These are phyloP conservation scores for Penicillium sp. DNA, from an alignment of 2,329 filamentous ascomycete genomes.

Conservation along the genomic window DNA sequence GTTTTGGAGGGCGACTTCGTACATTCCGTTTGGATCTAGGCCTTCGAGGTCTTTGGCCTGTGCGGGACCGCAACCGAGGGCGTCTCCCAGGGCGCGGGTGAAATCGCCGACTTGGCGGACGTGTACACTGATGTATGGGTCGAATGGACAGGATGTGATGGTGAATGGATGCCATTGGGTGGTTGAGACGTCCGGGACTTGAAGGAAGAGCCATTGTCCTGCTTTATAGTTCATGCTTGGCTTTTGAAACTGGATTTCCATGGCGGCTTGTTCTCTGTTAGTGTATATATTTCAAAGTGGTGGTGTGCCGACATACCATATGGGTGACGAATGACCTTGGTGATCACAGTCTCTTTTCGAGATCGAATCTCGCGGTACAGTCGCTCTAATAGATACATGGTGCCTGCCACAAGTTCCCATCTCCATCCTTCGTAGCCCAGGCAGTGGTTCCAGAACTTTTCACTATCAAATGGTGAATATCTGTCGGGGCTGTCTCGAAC, in stretches of 20 bases:
- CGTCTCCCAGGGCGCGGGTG: constrained; percentile 88
- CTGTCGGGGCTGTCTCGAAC: constrained; percentile 75
- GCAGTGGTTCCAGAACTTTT: constrained; percentile 85
- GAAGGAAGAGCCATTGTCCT: constrained; percentile 96
- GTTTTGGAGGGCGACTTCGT: constrained; percentile 92
- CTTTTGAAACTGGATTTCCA: constrained; percentile 97
- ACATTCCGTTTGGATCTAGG: constrained; percentile 93
- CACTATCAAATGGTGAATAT: constrained; percentile 81
- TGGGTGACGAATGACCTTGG: constrained; percentile 90
- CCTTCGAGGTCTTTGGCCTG: constrained; percentile 89
- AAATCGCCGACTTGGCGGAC: constrained; percentile 97
- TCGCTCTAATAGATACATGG: constrained; percentile 81
- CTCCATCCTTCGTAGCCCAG: constrained; percentile 95
- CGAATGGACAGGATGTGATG: constrained; percentile 96
- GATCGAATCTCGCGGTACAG: constrained; percentile 88
- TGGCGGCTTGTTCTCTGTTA: constrained; percentile 65
- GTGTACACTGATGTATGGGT: constrained; percentile 92
- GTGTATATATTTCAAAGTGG: background rate
- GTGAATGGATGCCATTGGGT: constrained; percentile 99
- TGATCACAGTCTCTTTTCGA: constrained; percentile 81
- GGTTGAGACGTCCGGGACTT: constrained; percentile 82
- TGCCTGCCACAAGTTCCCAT: constrained; percentile 89
- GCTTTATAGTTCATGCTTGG: constrained; percentile 97
- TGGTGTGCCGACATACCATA: constrained; percentile 64
- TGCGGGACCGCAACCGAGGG: constrained; percentile 84